Conservation (phyloP, 2,329 filamentous ascomycete genomes). For the Colletotrichum endophyticum region DNA sequence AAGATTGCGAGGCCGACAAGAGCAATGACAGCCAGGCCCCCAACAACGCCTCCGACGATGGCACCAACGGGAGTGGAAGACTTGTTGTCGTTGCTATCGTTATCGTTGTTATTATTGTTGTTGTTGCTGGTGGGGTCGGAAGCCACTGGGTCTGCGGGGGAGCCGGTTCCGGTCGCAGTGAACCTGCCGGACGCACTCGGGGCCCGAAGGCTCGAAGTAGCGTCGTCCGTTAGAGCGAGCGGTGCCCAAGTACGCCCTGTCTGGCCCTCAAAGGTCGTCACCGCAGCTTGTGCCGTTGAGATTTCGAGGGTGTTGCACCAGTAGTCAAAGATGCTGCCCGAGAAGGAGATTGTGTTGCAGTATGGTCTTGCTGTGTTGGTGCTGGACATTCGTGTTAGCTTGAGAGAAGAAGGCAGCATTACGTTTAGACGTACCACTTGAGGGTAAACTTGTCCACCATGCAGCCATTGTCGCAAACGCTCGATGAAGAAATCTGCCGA, state of each 20-base stretch:
- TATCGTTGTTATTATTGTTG: background rate
- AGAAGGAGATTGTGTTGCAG: slow-evolving; percentile 52
- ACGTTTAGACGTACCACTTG: slow-evolving; percentile 46
- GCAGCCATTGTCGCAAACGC: slow-evolving; percentile 45
- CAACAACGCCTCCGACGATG: slow-evolving; percentile 43
- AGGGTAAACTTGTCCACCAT: slow-evolving; percentile 42
- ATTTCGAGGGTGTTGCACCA: slow-evolving; percentile 42
- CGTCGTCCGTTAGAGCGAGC: slow-evolving; percentile 8
- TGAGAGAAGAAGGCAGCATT: background rate
- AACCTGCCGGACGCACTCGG: background rate
- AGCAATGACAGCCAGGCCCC: slow-evolving; percentile 37
- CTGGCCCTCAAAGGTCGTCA: slow-evolving; percentile 47
- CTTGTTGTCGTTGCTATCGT: background rate
- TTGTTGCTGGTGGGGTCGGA: slow-evolving; percentile 9
- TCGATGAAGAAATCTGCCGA: slow-evolving; percentile 34
- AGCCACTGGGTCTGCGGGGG: background rate
- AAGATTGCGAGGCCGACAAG: slow-evolving; percentile 32
- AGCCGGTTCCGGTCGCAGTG: background rate
- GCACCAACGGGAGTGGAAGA: slow-evolving; percentile 32
- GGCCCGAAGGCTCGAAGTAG: background rate
- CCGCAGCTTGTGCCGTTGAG: slow-evolving; percentile 37
- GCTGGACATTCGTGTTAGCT: slow-evolving; percentile 33
- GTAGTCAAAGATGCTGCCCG: slow-evolving; percentile 45
- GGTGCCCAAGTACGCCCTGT: slow-evolving; percentile 31
- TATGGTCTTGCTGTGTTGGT: slow-evolving; percentile 38